Evolutionary conservation across 306 rosid genomes (phyloP), one percentile per base, ranked within the genome.

Genomic region (Medicago ruthenica): DNA sequence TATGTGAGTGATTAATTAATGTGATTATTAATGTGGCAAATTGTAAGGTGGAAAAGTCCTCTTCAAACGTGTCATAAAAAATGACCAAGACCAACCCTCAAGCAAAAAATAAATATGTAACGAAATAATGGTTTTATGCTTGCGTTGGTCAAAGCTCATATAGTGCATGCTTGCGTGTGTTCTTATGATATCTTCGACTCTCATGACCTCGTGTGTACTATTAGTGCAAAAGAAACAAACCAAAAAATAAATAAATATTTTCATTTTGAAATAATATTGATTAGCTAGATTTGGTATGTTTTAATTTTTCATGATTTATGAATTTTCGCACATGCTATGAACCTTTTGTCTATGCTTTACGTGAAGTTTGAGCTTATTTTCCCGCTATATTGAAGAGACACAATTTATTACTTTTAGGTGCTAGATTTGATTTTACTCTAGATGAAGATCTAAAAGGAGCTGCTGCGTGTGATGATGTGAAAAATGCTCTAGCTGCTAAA

Each of bases 91-190:
- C 42, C 11, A 60, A 41, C 31, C 27, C 31, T 31, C 9, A 5
- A 7, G 0, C 10, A 15, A 20, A 20, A 11, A 9, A n/a, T 60
- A 24, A 63, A 15, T n/a, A 8, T 42, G 36, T 31, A 51, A 74
- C 3, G 12, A 8, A 37, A 27, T 31, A 42, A 71, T 54, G 37
- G 47, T 4, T 16, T 27, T 42, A 44, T 22, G 14, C 27, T 6
- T 57, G 62, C 70, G 17, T 64, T 73, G 79, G 92, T 88, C 90
- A 88, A 86, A 66, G 71, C n/a, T 15, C 18, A 36, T 16, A n/a
- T 34, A 77, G 24, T 48, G 70, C 70, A 65, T 65, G 87, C 80
- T 88, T 86, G 79, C 89, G 89, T 85, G 84, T 45, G 9, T 7
- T 4, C 5, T 4, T 39, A 36, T 58, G 61, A 67, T 78, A 27